Evolutionary conservation across 768 basidiomycete species (phyloP).

Genomic region (Kondoa malvinella): DNA sequence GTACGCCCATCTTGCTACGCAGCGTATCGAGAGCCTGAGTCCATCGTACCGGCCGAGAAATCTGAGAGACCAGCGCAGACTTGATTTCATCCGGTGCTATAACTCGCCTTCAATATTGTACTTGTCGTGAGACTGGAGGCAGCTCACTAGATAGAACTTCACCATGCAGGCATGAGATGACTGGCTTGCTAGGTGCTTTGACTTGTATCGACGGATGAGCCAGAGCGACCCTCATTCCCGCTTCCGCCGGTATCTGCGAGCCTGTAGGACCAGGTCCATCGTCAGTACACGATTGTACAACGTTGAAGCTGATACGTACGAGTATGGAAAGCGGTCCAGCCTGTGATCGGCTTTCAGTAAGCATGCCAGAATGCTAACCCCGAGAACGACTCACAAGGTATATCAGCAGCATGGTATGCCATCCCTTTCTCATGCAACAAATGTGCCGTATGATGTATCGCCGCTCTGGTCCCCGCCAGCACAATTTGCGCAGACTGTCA

Average conservation of each 20-base stretch:
- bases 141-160: constrained; percentile 9
- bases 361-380: too few relatives aligned
- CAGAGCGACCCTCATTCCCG: constrained; percentile 23
- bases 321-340: constrained; percentile 10
- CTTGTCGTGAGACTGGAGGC: not conserved
- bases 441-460: constrained; percentile 24
- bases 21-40: constrained; percentile 21
- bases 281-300: not conserved
- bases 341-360: too few relatives aligned
- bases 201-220: constrained; percentile 13
- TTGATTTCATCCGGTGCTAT: constrained; percentile 22
- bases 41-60: constrained; percentile 27
- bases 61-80: constrained; percentile 24
- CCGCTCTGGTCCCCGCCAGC: constrained; percentile 24
- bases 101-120: not conserved
- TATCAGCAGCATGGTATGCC: constrained; percentile 24
- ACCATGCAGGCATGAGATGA: constrained; percentile 25
- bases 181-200: constrained; percentile 19
- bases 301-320: not conserved
- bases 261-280: constrained; percentile 20
- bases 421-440: constrained; percentile 21
- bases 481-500: constrained; percentile 22
- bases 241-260: constrained; percentile 24
- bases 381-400: too few relatives aligned
- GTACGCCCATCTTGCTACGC: constrained; percentile 9